These are phyloP conservation scores for Favolaschia claudopus DNA, from an alignment of 768 basidiomycete species.

Conservation along the genomic window DNA sequence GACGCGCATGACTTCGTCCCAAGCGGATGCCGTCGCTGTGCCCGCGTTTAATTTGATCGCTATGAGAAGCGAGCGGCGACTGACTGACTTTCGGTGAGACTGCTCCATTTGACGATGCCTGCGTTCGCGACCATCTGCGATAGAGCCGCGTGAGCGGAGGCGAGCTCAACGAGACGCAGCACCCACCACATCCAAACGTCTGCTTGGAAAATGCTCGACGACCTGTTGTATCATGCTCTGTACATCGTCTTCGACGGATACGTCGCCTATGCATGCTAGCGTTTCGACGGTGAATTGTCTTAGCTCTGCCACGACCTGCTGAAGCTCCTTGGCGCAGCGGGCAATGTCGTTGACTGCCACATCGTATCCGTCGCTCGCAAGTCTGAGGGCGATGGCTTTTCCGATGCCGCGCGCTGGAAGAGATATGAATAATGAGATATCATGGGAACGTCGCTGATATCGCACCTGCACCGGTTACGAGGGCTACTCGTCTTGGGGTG, in stretches of 20 bases:
- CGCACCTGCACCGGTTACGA: conserved; percentile 21
- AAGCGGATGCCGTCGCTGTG: conserved; percentile 25
- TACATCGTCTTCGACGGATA: conserved; percentile 34
- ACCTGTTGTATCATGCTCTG: conserved; percentile 29
- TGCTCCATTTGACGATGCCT: conserved; percentile 18
- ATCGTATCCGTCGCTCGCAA: conserved; percentile 48
- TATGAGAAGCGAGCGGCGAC: too few species aligned
- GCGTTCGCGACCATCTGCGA: conserved; percentile 37
- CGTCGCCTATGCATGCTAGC: conserved; percentile 28
- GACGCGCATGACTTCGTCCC: conserved; percentile 35
- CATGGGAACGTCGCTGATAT: not conserved
- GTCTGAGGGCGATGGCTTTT: conserved; percentile 46
- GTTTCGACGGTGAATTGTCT: conserved; percentile 7
- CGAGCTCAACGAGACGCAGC: not conserved
- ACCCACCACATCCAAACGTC: conserved; percentile 28
- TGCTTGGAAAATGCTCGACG: conserved; percentile 14
- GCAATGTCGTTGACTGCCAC: conserved; percentile 45
- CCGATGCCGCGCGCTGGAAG: conserved; percentile 46
- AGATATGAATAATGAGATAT: not conserved
- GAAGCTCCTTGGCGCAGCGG: conserved; percentile 10
- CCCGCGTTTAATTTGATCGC: not conserved
- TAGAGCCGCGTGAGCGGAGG: not conserved
- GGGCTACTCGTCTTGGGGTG: conserved; percentile 3
- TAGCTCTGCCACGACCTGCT: conserved; percentile 29
- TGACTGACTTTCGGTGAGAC: conserved; percentile 21